Evolutionary conservation across 1,284 basidiomycete species (phyloP).

Genomic region (Leccinum olivaceoglutinosum): DNA sequence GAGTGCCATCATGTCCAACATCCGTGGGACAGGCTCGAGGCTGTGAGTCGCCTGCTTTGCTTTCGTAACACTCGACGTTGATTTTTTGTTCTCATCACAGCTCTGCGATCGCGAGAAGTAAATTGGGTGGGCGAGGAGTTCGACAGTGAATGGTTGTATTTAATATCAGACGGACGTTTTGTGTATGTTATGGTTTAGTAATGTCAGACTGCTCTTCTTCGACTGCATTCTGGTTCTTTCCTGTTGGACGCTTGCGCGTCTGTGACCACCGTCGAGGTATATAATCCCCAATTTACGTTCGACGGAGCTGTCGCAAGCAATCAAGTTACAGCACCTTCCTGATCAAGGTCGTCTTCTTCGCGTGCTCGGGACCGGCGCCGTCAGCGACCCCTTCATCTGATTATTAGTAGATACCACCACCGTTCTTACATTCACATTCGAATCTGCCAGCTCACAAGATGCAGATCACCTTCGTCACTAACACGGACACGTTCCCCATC

Average conservation of each 20-base stretch:
- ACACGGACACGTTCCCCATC: constrained; percentile 69
- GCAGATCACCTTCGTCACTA: constrained; percentile 78
- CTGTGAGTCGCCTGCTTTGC: constrained; percentile 16
- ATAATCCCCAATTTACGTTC: neutral
- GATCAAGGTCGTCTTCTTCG: constrained; percentile 18
- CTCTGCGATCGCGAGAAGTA: constrained; percentile 41
- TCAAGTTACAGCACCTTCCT: constrained; percentile 21
- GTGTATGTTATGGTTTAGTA: constrained; percentile 9
- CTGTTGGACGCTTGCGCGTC: constrained; percentile 17
- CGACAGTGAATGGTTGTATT: constrained; percentile 21
- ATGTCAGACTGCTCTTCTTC: constrained; percentile 12
- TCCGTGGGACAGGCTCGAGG: constrained; percentile 25
- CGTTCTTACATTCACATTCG: constrained; percentile 2
- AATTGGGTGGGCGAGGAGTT: constrained; percentile 31
- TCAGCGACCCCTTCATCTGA: constrained; percentile 1
- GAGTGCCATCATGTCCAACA: constrained; percentile 60
- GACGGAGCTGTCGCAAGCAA: neutral
- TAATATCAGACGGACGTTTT: neutral
- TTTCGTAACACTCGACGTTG: neutral
- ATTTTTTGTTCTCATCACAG: constrained; percentile 23
- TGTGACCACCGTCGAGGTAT: neutral
- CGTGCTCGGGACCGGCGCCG: neutral
- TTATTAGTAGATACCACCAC: constrained; percentile 8
- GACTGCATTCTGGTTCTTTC: constrained; percentile 24
- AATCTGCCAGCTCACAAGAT: constrained; percentile 27